Evolutionary conservation across 1,284 basidiomycete genomes (phyloP), one percentile per base, ranked within the genome.

Genomic region (Ustilago xerochloae): DNA sequence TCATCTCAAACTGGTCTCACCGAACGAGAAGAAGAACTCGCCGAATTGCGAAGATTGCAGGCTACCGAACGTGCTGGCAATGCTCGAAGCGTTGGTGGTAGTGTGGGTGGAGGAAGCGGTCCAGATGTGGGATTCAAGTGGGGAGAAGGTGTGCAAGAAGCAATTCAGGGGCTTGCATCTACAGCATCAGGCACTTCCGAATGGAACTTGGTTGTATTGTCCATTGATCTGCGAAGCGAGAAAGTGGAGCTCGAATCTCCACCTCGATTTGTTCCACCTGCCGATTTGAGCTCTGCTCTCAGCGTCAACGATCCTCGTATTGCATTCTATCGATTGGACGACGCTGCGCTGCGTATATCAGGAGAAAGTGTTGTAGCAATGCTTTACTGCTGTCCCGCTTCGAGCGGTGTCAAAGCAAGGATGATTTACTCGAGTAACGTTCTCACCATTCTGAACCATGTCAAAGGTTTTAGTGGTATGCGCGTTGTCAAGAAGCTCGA

Each of bases 381-480:
- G 66, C 76, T 80, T 47, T 80, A 80, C 60, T 73, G 67, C 65
- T 80, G 79, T 41, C 79, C 79, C 3, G 54, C 63, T 0, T 59
- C 58, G 12, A 79, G 72, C 45, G 66, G 74, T 16, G 68, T 80
- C 48, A 74, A 76, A 45, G 56, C 69, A 29, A 51, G 75, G 28
- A 80, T 80, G 79, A 59, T 80, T 39, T 80, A 80, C 50, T 73
- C 71, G 46, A 61, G 58, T 61, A 79, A 79, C 47, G 63, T 80
- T 33, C 51, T 78, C 4, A 63, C 61, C 45, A 65, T 66, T 16
- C 35, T 71, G 9, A 70, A 75, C 51, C 68, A 70, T 35, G 75
- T 78, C 30, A 75, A 68, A 38, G 30, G 46, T n/a, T 68, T 78
- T 22, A 57, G 61, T 10, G 76, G 76, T 10, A 63, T 80, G 62